phyloP scores from a whole-genome alignment of 2,329 filamentous ascomycete species.

The Xylaria hypoxylon region DNA sequence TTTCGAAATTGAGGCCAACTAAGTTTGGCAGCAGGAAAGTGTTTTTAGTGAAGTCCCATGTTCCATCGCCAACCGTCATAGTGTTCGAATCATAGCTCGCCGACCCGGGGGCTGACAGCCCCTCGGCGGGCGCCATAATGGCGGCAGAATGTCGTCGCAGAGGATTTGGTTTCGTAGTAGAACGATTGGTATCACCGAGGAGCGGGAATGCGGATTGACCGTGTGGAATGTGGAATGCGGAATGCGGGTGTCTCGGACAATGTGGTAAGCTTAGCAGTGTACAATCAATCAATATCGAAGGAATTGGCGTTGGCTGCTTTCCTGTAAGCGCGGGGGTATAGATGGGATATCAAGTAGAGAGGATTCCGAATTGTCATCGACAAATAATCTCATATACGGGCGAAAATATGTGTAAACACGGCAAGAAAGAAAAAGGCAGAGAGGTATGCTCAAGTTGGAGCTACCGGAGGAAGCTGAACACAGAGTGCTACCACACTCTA shows the following conservation, averaged over 20 bases:
- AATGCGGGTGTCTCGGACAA: slow-evolving; percentile 36
- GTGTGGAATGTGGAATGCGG: slow-evolving; percentile 40
- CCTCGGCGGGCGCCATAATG: slow-evolving; percentile 70
- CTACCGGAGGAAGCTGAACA: slow-evolving; percentile 15
- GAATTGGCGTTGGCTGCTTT: slow-evolving; percentile 23
- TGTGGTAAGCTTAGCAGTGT: slow-evolving; percentile 8
- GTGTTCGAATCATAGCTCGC: slow-evolving; percentile 79
- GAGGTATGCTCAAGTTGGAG: slow-evolving; percentile 7
- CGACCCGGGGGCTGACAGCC: slow-evolving; percentile 76
- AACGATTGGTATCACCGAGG: slow-evolving; percentile 26
- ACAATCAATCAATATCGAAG: slow-evolving; percentile 12
- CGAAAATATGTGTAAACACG: slow-evolving; percentile 10
- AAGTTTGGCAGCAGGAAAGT: slow-evolving; percentile 83
- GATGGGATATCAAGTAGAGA: slow-evolving; percentile 4
- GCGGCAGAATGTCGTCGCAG: slow-evolving; percentile 52
- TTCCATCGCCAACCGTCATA: slow-evolving; percentile 83
- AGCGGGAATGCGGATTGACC: slow-evolving; percentile 37
- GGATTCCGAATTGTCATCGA: slow-evolving; percentile 1
- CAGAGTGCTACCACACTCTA: slow-evolving; percentile 16
- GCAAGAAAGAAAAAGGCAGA: slow-evolving; percentile 5
- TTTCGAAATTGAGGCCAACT: slow-evolving; percentile 80
- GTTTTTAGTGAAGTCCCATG: slow-evolving; percentile 83
- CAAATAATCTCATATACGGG: slow-evolving; percentile 16
- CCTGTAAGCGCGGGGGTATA: slow-evolving; percentile 31
- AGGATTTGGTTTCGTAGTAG: slow-evolving; percentile 24